These are phyloP conservation scores for Claviceps sp. DNA, from an alignment of 2,329 filamentous ascomycete genomes.

Conservation along the genomic window DNA sequence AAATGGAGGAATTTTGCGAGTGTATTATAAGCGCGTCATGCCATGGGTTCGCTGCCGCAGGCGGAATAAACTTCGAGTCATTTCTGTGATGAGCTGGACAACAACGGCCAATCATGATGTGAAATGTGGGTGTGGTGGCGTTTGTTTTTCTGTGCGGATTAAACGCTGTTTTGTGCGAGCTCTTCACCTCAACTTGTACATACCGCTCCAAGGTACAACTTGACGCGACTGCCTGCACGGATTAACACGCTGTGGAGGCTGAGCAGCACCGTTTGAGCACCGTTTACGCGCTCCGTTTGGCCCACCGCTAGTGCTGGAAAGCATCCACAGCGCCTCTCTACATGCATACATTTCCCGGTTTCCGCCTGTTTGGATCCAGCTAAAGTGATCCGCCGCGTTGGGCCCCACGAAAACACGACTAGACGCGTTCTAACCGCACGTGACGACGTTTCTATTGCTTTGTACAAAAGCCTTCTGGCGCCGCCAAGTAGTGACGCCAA, in stretches of 20 bases:
- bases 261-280: too few relatives aligned
- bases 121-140: too few relatives aligned
- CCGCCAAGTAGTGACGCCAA: slow-evolving; percentile 11
- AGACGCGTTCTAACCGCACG: slow-evolving; percentile 23
- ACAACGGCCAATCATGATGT: too few relatives aligned
- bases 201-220: slow-evolving; percentile 2
- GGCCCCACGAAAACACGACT: slow-evolving; percentile 15
- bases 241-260: slow-evolving; percentile 2
- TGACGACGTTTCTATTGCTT: slow-evolving; percentile 20
- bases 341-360: too few relatives aligned
- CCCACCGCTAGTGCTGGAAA: background rate
- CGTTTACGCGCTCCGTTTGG: background rate
- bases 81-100: too few relatives aligned
- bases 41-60: too few relatives aligned
- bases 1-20: background rate
- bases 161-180: too few relatives aligned
- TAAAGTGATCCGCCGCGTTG: slow-evolving; percentile 12
- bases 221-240: slow-evolving; percentile 12
- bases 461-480: slow-evolving; percentile 26
- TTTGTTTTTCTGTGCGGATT: too few relatives aligned
- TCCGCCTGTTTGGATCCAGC: background rate
- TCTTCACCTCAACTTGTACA: too few relatives aligned
- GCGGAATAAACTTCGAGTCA: too few relatives aligned
- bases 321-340: slow-evolving; percentile 1
- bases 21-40: too few relatives aligned